Evolutionary conservation across 805 yeast genomes (phyloP), one percentile per base, ranked within the genome.

Genomic region (Blastobotrys parvus): DNA sequence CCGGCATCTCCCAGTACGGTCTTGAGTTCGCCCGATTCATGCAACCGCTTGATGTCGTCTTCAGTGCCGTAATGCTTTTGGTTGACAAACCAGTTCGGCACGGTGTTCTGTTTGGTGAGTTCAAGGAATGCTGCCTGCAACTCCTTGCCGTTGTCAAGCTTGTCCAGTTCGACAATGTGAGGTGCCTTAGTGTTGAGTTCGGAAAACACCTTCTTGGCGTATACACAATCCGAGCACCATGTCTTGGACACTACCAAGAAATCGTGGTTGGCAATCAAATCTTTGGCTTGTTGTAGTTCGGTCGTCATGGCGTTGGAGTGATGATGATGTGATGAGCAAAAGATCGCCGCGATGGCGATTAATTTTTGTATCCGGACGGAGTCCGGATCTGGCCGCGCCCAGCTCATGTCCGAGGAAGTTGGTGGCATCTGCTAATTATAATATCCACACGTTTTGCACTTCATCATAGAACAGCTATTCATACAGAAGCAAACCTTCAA

Each of bases 191-290:
- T 77, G 6, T 70, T 68, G 53, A 69, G 74, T 42, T 74, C 70
- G 39, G 71, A 67, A 71, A 78, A 80, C 18, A 80, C 60, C 21
- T 63, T 62, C 46, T 73, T 69, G 3, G 82, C 75, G 57, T 80
- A 82, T 39, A 73, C 77, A 53, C 89, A 82, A 53, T 82, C 89
- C 2, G 86, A 84, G 60, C 92, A 82, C 88, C 88, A 82, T 16
- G 80, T 70, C 51, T 82, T 82, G 33, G 83, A 75, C 10, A 82
- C 57, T 71, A 79, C 73, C 46, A 82, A 67, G 51, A 61, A 75
- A 39, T 66, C 66, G 60, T 79, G 63, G 3, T 63, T 52, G 7
- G 56, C 41, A 43, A 81, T 68, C 43, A 77, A 61, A 21, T 70
- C 61, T 41, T 68, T 61, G 2, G 81, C 86, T 43, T 58, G 59